Evolutionary conservation across 2,329 filamentous ascomycete genomes (phyloP).

Genomic region (Neonectria coccinea): DNA sequence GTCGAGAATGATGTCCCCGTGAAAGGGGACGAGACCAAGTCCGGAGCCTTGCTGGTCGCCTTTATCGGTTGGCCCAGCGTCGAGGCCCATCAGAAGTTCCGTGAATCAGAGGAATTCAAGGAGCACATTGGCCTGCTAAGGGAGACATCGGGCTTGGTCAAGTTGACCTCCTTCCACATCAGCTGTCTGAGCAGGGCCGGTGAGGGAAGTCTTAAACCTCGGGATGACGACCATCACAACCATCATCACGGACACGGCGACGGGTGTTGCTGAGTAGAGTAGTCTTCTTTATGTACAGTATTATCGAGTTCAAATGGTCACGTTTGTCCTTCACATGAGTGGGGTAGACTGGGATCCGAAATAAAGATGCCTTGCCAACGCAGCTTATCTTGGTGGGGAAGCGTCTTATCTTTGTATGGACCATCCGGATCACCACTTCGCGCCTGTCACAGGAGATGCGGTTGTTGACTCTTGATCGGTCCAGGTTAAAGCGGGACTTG

Average conservation of each 20-base stretch:
- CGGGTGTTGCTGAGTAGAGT: neutral
- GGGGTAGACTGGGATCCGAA: no score
- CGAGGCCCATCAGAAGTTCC: slow-evolving; percentile 52
- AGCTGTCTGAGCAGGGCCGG: slow-evolving; percentile 36
- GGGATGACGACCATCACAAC: slow-evolving; percentile 29
- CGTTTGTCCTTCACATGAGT: neutral
- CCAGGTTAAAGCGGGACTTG: no score
- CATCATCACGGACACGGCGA: slow-evolving; percentile 26
- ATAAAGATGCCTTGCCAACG: no score
- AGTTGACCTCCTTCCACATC: slow-evolving; percentile 40
- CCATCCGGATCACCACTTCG: neutral
- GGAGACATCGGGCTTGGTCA: slow-evolving; percentile 38
- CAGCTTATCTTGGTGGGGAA: neutral
- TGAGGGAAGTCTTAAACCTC: slow-evolving; percentile 15
- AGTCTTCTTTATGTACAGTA: neutral
- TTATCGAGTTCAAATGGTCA: neutral
- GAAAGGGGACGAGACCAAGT: slow-evolving; percentile 43
- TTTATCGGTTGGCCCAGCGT: slow-evolving; percentile 55
- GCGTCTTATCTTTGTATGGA: neutral
- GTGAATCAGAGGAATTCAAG: slow-evolving; percentile 51
- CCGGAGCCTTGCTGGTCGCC: slow-evolving; percentile 40
- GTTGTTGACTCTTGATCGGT: no score
- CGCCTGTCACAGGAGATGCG: no score
- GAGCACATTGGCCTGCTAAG: slow-evolving; percentile 46
- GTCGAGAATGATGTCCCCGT: slow-evolving; percentile 49